phyloP scores from a whole-genome alignment of 2,329 filamentous ascomycete species.

The Hypoxylon sp. region DNA sequence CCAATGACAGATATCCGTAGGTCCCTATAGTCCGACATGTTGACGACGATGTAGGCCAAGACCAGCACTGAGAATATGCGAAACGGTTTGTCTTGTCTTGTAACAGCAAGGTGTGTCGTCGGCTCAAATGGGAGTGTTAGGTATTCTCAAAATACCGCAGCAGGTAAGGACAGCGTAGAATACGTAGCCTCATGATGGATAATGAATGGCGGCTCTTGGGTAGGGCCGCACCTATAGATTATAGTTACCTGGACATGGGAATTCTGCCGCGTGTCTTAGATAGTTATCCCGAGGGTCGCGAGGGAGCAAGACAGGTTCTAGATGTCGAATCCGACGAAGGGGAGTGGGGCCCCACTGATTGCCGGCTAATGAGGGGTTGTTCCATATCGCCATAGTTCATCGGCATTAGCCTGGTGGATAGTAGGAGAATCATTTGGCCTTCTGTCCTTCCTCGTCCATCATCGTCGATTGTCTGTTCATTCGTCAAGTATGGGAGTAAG shows the following conservation, averaged over 20 bases:
- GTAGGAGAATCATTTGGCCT: constrained; percentile 49
- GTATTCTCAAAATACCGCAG: constrained; percentile 20
- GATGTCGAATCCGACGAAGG: constrained; percentile 24
- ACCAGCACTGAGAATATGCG: constrained; percentile 6
- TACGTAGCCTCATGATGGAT: constrained; percentile 12
- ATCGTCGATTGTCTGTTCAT: neutral
- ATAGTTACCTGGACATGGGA: constrained; percentile 4
- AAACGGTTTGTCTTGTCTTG: constrained; percentile 4
- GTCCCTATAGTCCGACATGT: constrained; percentile 53
- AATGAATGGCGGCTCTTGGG: constrained; percentile 22
- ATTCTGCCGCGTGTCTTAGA: constrained; percentile 36
- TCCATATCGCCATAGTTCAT: constrained; percentile 39
- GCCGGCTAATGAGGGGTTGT: constrained; percentile 50
- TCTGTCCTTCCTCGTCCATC: constrained; percentile 5
- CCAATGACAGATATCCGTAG: constrained; percentile 60
- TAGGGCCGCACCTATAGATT: constrained; percentile 11
- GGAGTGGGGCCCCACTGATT: constrained; percentile 41
- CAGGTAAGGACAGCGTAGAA: constrained; percentile 19
- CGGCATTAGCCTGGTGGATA: constrained; percentile 40
- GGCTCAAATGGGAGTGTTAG: constrained; percentile 3
- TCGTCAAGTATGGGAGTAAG: constrained; percentile 1
- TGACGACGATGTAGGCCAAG: constrained; percentile 17
- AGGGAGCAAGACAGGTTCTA: constrained; percentile 29
- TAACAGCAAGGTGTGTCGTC: constrained; percentile 27
- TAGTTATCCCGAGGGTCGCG: constrained; percentile 35